Evolutionary conservation across 805 yeast species (phyloP).

Genomic region (Pichia paraexigua): DNA sequence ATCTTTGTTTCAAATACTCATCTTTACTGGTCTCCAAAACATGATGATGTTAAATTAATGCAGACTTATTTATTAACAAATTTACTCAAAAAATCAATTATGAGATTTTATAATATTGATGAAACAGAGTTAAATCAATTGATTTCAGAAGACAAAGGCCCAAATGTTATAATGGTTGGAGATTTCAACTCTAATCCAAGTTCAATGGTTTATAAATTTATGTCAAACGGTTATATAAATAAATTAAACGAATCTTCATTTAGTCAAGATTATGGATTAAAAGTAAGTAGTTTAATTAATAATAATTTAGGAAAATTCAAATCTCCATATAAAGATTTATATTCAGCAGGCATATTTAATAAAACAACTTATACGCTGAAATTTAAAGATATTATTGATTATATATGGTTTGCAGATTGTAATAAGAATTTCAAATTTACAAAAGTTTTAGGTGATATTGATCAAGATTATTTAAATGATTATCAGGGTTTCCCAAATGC

Average conservation of each 20-base stretch:
- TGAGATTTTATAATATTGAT: slow-evolving; percentile 14
- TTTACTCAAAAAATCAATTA: slow-evolving; percentile 23
- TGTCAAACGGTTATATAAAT: slow-evolving; percentile 25
- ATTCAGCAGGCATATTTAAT: slow-evolving; percentile 16
- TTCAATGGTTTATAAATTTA: slow-evolving; percentile 41
- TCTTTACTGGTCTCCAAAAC: slow-evolving; percentile 48
- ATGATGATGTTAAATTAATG: slow-evolving; percentile 44
- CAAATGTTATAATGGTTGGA: slow-evolving; percentile 41
- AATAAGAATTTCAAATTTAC: slow-evolving; percentile 28
- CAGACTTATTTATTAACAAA: slow-evolving; percentile 42
- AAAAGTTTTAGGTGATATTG: slow-evolving; percentile 46
- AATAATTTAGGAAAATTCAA: slow-evolving; percentile 15
- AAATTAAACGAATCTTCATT: slow-evolving; percentile 15
- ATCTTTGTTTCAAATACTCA: slow-evolving; percentile 52
- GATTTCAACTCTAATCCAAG: slow-evolving; percentile 48
- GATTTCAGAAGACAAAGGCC: slow-evolving; percentile 10
- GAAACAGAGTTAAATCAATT: slow-evolving; percentile 10
- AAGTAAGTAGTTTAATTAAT: slow-evolving; percentile 4
- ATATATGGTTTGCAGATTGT: slow-evolving; percentile 38
- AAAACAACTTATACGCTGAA: slow-evolving; percentile 42
- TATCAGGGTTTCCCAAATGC: slow-evolving; percentile 44
- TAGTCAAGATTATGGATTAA: slow-evolving; percentile 12
- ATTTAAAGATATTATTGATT: slow-evolving; percentile 47
- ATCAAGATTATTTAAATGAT: slow-evolving; percentile 24
- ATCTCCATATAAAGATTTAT: slow-evolving; percentile 25